These are phyloP conservation scores for Naematelia encephala DNA, from an alignment of 768 basidiomycete species.

Conservation along the genomic window DNA sequence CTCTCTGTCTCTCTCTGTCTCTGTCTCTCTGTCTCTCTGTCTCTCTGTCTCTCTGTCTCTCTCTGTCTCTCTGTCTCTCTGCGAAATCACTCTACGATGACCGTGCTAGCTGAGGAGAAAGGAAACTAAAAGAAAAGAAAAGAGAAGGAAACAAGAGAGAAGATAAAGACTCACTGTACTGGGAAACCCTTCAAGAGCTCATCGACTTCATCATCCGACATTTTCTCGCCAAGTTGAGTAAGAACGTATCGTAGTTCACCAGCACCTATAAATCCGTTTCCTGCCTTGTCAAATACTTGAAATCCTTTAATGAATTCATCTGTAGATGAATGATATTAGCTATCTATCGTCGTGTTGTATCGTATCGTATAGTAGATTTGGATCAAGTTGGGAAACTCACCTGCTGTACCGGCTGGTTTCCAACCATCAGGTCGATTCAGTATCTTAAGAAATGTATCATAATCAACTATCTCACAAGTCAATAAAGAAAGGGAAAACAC, in stretches of 20 bases:
- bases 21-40: too few relatives aligned
- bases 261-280: constrained; percentile 85
- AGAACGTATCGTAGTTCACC: constrained; percentile 89
- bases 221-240: constrained; percentile 97
- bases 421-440: constrained; percentile 94
- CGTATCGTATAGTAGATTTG: constrained; percentile 45
- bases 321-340: constrained; percentile 48
- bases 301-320: constrained; percentile 99
- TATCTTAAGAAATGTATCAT: constrained; percentile 83
- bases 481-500: too few relatives aligned
- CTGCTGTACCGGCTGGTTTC: constrained; percentile 93
- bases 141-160: not conserved
- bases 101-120: not conserved
- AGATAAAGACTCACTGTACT: constrained; percentile 61
- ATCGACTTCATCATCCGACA: constrained; percentile 96
- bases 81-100: not conserved
- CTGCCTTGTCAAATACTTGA: constrained; percentile 97
- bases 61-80: too few relatives aligned
- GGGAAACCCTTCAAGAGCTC: constrained; percentile 95
- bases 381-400: constrained; percentile 53
- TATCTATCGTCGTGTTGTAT: not conserved
- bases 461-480: constrained; percentile 65
- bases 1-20: too few relatives aligned
- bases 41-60: too few relatives aligned
- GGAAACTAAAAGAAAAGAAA: not conserved